Conservation (phyloP, 805 yeast genomes). For the Metschnikowia anglica region DNA sequence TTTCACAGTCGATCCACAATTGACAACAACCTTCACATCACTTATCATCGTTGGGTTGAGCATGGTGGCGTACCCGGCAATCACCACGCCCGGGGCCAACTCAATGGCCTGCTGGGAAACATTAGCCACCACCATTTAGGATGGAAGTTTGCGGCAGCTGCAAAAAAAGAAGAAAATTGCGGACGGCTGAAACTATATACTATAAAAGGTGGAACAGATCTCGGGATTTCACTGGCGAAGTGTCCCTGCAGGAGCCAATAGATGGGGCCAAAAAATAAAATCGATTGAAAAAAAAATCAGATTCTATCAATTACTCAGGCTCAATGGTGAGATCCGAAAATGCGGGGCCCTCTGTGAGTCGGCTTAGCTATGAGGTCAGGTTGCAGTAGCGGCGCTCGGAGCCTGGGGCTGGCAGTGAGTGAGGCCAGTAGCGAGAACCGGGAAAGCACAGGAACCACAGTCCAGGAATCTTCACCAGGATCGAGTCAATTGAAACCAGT, state of each 20-base stretch:
- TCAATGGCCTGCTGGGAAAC: conserved; percentile 5
- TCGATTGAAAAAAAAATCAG: neutral
- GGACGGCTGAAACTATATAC: neutral
- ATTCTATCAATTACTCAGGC: neutral
- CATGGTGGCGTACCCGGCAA: conserved; percentile 14
- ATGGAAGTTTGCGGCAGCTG: neutral
- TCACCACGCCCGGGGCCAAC: conserved; percentile 18
- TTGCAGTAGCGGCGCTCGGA: neutral
- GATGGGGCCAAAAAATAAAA: neutral
- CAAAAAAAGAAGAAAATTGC: neutral
- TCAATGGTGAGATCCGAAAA: neutral
- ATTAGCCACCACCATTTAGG: conserved; percentile 3
- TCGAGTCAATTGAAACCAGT: neutral
- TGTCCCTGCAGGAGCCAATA: neutral
- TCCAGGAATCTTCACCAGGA: no score
- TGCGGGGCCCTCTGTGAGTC: no score
- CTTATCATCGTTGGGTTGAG: conserved; percentile 9
- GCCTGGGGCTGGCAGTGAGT: neutral
- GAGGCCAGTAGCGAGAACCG: neutral
- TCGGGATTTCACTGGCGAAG: no score
- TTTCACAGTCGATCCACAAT: conserved; percentile 35
- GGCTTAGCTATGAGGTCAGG: no score
- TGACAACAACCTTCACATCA: conserved; percentile 39
- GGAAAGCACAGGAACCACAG: neutral
- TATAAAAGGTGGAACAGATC: no score